Conservation (phyloP, 208 protist species). For the Trypanosoma mega region DNA sequence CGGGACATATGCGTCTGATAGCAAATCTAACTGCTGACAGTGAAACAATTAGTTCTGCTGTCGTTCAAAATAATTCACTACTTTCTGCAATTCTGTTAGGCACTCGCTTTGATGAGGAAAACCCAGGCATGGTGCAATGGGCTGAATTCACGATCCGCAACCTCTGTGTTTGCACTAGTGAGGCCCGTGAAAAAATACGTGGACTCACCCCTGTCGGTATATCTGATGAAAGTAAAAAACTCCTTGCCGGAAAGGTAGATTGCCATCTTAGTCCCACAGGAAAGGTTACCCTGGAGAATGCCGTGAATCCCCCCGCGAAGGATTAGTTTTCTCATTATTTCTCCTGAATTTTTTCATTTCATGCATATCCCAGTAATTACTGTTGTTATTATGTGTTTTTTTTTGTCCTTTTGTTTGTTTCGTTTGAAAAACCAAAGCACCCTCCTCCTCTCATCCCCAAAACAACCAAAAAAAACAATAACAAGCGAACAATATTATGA, state of each 20-base stretch:
- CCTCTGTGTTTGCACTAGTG: slow-evolving; percentile 52
- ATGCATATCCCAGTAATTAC: not conserved
- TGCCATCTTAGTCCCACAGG: slow-evolving; percentile 37
- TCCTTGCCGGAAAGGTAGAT: slow-evolving; percentile 46
- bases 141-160: slow-evolving; percentile 87
- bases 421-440: too few species aligned
- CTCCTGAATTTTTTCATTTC: not conserved
- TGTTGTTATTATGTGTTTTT: slow-evolving; percentile 21
- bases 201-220: slow-evolving; percentile 48
- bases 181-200: slow-evolving; percentile 60
- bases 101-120: slow-evolving; percentile 86
- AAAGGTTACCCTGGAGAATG: slow-evolving; percentile 26
- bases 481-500: too few species aligned
- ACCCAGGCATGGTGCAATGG: slow-evolving; percentile 88
- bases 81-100: slow-evolving; percentile 58
- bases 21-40: slow-evolving; percentile 72
- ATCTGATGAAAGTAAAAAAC: slow-evolving; percentile 42
- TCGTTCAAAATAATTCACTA: slow-evolving; percentile 42
- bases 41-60: slow-evolving; percentile 28
- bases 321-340: not conserved
- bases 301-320: not conserved
- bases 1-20: slow-evolving; percentile 67
- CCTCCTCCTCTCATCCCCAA: too few species aligned
- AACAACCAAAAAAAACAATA: too few species aligned
- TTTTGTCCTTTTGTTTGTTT: not conserved